Percentiles rank a stretch among this genome's conserved stretches.
Conservation (phyloP, 495 filamentous ascomycete genomes). For the Penicillium atrosanguineum region DNA sequence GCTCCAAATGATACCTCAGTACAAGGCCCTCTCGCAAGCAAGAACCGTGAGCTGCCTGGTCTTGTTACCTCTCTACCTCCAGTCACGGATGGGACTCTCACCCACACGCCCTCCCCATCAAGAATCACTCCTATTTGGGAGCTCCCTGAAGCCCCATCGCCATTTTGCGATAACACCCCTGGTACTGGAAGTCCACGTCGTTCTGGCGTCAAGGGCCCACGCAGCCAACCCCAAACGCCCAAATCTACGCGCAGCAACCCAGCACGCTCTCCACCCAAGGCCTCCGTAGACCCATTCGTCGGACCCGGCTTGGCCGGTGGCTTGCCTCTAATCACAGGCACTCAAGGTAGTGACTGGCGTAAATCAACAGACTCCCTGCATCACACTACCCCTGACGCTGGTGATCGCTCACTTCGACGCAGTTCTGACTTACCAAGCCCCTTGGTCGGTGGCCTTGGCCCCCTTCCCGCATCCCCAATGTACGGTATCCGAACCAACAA, state of each 20-base stretch:
- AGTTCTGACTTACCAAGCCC: conserved; percentile 9
- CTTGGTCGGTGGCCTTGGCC: conserved; percentile 8
- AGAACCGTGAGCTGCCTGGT: conserved; percentile 20
- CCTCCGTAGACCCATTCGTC: conserved; percentile 15
- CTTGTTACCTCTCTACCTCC: conserved; percentile 29
- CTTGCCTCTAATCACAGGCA: conserved; percentile 23
- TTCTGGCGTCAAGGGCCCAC: conserved; percentile 38
- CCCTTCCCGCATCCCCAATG: conserved; percentile 1
- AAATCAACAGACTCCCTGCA: conserved; percentile 21
- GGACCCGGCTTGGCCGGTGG: conserved; percentile 11
- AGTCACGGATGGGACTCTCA: conserved; percentile 16
- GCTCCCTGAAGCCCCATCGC: conserved; percentile 22
- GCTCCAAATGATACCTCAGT: conserved; percentile 11
- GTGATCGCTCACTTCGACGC: conserved; percentile 2
- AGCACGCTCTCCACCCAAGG: conserved; percentile 12
- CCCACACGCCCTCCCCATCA: conserved; percentile 38
- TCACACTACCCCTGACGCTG: conserved; percentile 16
- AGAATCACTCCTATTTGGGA: conserved; percentile 29
- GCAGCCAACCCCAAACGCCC: conserved; percentile 26
- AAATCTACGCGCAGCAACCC: conserved; percentile 21
- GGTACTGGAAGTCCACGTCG: conserved; percentile 35
- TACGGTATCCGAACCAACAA: not conserved
- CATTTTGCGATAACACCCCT: conserved; percentile 22
- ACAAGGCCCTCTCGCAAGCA: conserved; percentile 1
- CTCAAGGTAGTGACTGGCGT: conserved; percentile 25